phyloP scores from a whole-genome alignment of 352 stramenopile genomes.

The Aphanomyces euteiches region DNA sequence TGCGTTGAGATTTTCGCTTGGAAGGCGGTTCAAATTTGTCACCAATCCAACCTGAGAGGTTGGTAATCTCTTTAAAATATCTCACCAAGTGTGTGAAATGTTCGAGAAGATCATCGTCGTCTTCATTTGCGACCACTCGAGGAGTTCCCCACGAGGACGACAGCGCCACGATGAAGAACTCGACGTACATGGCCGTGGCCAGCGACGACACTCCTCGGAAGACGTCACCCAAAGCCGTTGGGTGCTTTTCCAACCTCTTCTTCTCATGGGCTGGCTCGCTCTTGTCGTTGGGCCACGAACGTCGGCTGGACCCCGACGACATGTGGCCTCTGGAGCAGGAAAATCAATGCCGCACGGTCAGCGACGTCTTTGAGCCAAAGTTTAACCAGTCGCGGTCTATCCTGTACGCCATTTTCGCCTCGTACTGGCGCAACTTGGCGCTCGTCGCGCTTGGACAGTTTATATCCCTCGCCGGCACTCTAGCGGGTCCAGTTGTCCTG shows the following conservation, averaged over 20 bases:
- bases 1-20: no score
- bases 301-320: slow-evolving; percentile 1
- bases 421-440: not conserved
- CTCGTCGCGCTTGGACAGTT: not conserved
- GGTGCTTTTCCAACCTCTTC: slow-evolving; percentile 36
- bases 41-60: no score
- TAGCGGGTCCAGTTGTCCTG: not conserved
- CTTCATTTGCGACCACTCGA: no score
- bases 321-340: not conserved
- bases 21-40: no score
- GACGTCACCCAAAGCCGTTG: not conserved
- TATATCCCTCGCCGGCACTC: not conserved
- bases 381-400: not conserved
- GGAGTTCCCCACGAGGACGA: no score
- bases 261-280: slow-evolving; percentile 36
- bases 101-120: no score
- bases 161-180: no score
- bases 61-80: no score
- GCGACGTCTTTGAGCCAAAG: not conserved
- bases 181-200: no score
- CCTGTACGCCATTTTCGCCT: not conserved
- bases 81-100: no score
- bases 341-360: not conserved
- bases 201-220: no score
- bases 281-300: slow-evolving; percentile 1